Percentiles rank a stretch among this genome's conserved stretches.
phyloP scores from a whole-genome alignment of 345 rosid species.

The Moricandia arvensis region DNA sequence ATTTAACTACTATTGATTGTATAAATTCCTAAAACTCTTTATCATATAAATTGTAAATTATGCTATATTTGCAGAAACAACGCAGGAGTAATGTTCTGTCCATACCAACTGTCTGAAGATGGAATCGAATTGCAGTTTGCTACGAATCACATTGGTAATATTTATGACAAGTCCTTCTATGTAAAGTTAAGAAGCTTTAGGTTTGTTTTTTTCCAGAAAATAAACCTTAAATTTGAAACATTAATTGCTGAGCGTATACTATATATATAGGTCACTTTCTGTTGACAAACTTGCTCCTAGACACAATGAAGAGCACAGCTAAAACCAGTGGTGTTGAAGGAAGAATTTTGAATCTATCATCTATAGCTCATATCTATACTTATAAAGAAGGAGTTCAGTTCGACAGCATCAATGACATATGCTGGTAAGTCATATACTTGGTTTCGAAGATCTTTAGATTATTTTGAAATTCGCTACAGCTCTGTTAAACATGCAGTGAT shows the following conservation, averaged over 20 bases:
- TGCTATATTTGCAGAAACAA: constrained; percentile 58
- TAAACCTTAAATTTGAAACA: neutral
- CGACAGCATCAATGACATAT: constrained; percentile 53
- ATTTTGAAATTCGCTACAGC: neutral
- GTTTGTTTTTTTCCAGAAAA: neutral
- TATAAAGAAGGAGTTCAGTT: constrained; percentile 70
- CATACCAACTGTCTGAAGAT: constrained; percentile 72
- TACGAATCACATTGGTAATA: constrained; percentile 72
- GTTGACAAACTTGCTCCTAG: constrained; percentile 77
- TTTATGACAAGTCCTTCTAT: neutral
- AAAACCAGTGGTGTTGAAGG: constrained; percentile 65
- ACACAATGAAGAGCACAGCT: constrained; percentile 75
- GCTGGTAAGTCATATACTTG: constrained; percentile 10
- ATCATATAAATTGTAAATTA: neutral
- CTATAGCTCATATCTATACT: constrained; percentile 74
- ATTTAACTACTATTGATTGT: neutral
- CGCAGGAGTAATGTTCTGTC: constrained; percentile 92
- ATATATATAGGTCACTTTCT: constrained; percentile 72
- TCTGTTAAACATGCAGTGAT: neutral
- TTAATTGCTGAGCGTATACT: neutral
- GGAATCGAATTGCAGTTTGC: constrained; percentile 80
- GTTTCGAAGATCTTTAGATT: neutral
- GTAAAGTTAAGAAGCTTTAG: neutral
- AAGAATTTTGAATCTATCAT: constrained; percentile 80
- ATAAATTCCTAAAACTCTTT: neutral